These are phyloP conservation scores for Globisporangium apiculatum DNA, from an alignment of 352 stramenopile species.

Conservation along the genomic window DNA sequence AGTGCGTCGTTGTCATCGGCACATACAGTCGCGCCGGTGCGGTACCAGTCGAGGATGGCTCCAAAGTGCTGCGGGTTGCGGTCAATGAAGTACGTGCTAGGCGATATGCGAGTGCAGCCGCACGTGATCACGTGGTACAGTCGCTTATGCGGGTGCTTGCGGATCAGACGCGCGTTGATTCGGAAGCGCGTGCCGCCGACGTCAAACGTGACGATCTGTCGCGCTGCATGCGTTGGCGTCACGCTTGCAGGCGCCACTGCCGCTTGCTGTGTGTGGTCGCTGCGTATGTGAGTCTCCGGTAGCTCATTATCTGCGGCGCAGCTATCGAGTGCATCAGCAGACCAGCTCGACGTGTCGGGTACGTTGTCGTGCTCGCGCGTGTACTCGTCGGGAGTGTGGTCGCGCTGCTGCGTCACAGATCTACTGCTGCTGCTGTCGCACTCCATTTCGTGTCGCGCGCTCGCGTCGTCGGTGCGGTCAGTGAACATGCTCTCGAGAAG, in stretches of 20 bases:
- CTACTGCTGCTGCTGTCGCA: background rate
- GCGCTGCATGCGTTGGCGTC: background rate
- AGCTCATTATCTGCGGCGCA: no score
- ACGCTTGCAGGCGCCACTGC: background rate
- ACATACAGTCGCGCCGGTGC: constrained; percentile 32
- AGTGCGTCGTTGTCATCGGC: constrained; percentile 37
- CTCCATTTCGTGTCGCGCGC: background rate
- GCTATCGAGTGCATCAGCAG: no score
- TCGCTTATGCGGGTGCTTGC: constrained; percentile 50
- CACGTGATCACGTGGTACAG: constrained; percentile 56
- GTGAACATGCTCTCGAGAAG: constrained; percentile 18
- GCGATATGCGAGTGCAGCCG: constrained; percentile 36
- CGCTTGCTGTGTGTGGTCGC: no score
- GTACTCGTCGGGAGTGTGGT: background rate
- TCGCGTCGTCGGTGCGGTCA: constrained; percentile 2
- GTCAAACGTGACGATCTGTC: constrained; percentile 41
- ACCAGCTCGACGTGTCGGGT: no score
- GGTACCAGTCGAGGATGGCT: constrained; percentile 73
- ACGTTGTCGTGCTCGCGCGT: no score
- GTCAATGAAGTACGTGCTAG: constrained; percentile 60
- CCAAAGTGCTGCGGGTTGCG: constrained; percentile 67
- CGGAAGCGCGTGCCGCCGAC: constrained; percentile 63
- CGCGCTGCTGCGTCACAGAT: background rate
- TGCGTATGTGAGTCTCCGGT: no score
- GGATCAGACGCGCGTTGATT: constrained; percentile 57